Percentiles rank a stretch among this genome's conserved stretches.
phyloP scores from a whole-genome alignment of 2,329 filamentous ascomycete genomes.

The Cryphonectria parasitica region DNA sequence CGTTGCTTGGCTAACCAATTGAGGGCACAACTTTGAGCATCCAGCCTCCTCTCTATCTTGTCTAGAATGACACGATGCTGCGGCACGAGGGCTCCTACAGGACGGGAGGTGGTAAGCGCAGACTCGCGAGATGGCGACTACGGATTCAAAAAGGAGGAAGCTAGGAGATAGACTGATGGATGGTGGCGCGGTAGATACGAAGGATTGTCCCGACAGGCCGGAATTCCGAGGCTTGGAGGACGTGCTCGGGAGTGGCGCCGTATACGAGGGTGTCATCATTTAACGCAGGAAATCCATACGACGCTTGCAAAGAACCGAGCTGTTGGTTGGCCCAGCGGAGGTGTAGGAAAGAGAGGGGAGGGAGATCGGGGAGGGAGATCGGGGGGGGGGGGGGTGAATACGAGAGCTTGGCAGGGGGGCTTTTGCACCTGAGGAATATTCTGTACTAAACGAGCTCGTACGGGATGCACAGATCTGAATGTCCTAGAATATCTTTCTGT shows the following conservation, averaged over 20 bases:
- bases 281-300: neutral
- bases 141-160: neutral
- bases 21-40: neutral
- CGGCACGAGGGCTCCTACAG: neutral
- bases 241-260: neutral
- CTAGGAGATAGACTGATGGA: neutral
- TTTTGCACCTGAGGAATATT: neutral
- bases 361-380: neutral
- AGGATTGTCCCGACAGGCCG: conserved; percentile 12
- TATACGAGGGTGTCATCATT: conserved; percentile 3
- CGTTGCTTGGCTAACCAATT: neutral
- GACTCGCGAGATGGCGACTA: neutral
- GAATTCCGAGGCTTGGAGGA: neutral
- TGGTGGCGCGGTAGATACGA: neutral
- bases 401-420: conserved; percentile 3
- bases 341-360: neutral
- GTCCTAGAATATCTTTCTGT: neutral
- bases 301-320: conserved; percentile 1
- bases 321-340: neutral
- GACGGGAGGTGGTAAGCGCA: neutral
- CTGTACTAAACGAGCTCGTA: neutral
- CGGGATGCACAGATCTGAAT: neutral
- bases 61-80: neutral
- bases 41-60: neutral
- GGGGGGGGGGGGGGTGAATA: neutral